Evolutionary conservation across 768 basidiomycete species (phyloP).

Genomic region (Tulasnella calospora): DNA sequence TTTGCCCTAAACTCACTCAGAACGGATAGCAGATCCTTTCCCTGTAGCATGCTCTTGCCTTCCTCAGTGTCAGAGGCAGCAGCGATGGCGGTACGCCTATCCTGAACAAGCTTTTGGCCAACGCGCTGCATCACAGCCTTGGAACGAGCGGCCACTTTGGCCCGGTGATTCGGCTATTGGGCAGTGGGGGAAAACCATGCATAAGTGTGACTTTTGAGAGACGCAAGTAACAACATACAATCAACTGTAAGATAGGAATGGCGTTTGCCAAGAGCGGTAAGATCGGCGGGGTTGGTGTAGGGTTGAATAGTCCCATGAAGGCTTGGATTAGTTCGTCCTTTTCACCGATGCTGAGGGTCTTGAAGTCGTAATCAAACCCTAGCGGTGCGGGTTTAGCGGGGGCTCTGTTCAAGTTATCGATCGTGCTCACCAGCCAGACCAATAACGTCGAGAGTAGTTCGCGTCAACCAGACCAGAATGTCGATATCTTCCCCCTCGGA

Average conservation of each 20-base stretch:
- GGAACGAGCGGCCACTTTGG: background rate
- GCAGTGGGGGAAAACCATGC: background rate
- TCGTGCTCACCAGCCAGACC: conserved; percentile 30
- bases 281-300: background rate
- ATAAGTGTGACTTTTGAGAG: background rate
- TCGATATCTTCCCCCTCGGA: background rate
- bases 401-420: background rate
- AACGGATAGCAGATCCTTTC: conserved; percentile 9
- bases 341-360: conserved; percentile 33
- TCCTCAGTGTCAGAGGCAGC: background rate
- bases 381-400: background rate
- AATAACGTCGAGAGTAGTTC: conserved; percentile 32
- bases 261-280: background rate
- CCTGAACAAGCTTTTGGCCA: conserved; percentile 1
- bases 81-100: background rate
- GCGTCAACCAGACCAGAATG: background rate
- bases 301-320: conserved; percentile 33
- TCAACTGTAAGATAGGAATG: background rate
- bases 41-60: background rate
- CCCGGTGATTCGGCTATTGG: conserved; percentile 6
- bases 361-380: conserved; percentile 38
- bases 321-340: conserved; percentile 37
- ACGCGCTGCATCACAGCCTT: conserved; percentile 10
- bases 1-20: background rate
- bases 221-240: background rate